These are phyloP conservation scores for Amborella trichopoda DNA, from an alignment of 164 flowering plant species.

Conservation along the genomic window DNA sequence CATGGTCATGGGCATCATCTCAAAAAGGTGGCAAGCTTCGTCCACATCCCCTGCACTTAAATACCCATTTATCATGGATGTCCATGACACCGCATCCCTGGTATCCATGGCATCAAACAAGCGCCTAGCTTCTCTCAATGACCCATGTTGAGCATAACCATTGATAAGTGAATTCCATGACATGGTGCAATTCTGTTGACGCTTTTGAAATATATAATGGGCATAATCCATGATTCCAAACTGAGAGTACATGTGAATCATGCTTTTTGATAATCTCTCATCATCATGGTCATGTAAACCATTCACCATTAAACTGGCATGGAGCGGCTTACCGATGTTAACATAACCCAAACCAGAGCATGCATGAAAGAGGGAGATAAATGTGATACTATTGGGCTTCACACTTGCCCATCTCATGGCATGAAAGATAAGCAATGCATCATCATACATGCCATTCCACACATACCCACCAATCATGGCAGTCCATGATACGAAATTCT, in stretches of 20 bases:
- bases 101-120: constrained; percentile 22
- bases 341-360: constrained; percentile 33
- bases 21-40: constrained; percentile 34
- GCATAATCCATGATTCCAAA: constrained; percentile 37
- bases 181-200: constrained; percentile 6
- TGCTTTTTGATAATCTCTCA: constrained; percentile 28
- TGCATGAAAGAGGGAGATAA: constrained; percentile 43
- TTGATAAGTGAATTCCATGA: constrained; percentile 34
- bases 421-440: constrained; percentile 32
- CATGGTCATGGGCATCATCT: constrained; percentile 47
- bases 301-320: constrained; percentile 30
- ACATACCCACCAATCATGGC: constrained; percentile 63
- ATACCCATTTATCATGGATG: constrained; percentile 45
- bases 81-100: constrained; percentile 41
- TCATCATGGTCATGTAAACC: constrained; percentile 23
- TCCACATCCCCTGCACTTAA: constrained; percentile 23
- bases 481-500: constrained; percentile 59
- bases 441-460: constrained; percentile 39
- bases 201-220: constrained; percentile 14
- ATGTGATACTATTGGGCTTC: constrained; percentile 37
- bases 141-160: constrained; percentile 31
- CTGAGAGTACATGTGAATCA: constrained; percentile 40
- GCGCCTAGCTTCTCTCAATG: constrained; percentile 24
- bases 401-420: constrained; percentile 16
- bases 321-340: constrained; percentile 41